Evolutionary conservation across 805 yeast genomes (phyloP), one percentile per base, ranked within the genome.

Genomic region (Saturnispora serradocipensis): DNA sequence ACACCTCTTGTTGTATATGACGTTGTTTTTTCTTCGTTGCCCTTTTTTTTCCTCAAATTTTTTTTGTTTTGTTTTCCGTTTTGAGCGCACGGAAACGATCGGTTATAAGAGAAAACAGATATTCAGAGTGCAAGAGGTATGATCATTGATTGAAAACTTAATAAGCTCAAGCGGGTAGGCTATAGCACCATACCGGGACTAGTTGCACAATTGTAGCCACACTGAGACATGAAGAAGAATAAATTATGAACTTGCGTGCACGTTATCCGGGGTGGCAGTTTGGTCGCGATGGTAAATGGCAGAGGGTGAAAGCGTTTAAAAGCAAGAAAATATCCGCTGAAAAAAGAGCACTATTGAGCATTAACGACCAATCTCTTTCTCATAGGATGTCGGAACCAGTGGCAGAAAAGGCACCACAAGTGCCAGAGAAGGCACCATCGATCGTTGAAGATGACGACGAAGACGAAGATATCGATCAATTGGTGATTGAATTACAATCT

Each of bases 401-500:
- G 30, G 43, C 36, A 25, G 52, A 53, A 46, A 54, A 55, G 47
- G 50, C 51, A 39, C 56, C 52, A 32, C 25, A 34, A 35, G 46
- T 34, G 30, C 47, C 54, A 11, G 53, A 82, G 62, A 80, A 80
- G 58, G 86, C 82, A 59, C 84, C 53, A 15, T 51, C 43, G 16
- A 47, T 56, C 20, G 55, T 65, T 53, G 77, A 61, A 43, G 80
- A 67, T 18, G 78, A 69, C 16, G 78, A 67, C 32, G 85, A 80
- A 58, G 59, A 54, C 10, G 44, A 40, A 56, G 86, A 82, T 62
- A 81, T 82, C 58, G 87, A 82, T 60, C 84, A 82, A 68, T 80
- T 84, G 69, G 80, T 84, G 61, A 76, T 80, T 58, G 96, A 88
- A 65, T 77, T 88, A 64, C 95, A 88, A 74, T 81, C 86, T 54